Evolutionary conservation across 108 stramenopile species (phyloP).

Genomic region (Hondaea fermentalgiana): DNA sequence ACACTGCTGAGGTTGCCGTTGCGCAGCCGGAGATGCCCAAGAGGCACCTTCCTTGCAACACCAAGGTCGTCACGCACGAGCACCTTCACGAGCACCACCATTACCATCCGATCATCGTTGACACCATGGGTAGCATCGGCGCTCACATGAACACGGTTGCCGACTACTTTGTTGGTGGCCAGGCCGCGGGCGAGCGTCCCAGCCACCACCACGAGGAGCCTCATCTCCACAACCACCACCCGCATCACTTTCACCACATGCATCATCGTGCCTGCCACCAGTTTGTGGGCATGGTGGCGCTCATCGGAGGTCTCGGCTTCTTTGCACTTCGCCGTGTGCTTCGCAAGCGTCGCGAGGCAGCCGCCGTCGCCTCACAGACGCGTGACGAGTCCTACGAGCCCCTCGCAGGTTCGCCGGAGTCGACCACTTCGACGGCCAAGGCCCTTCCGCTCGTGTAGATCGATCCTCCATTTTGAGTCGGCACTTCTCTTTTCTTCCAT

Average conservation of each 20-base stretch:
- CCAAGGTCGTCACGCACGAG: not conserved
- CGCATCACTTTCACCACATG: not conserved
- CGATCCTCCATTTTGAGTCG: no score
- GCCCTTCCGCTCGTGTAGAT: no score
- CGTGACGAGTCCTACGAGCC: no score
- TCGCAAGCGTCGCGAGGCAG: not conserved
- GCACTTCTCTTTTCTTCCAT: no score
- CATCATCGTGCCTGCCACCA: not conserved
- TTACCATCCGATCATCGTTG: no score
- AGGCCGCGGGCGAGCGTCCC: no score
- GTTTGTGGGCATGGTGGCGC: not conserved
- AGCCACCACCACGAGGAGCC: not conserved
- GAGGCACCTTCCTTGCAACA: not conserved
- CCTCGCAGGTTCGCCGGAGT: no score
- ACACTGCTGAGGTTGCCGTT: not conserved
- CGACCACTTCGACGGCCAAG: no score
- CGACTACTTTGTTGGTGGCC: no score
- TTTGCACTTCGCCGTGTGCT: not conserved
- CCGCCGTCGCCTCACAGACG: not conserved
- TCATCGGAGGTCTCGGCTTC: not conserved
- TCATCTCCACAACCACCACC: not conserved
- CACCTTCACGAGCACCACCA: not conserved
- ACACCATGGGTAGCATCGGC: no score
- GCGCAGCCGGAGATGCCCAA: not conserved
- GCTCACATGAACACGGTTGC: no score